Conservation (phyloP, 2,329 filamentous ascomycete species). For the Colletotrichum lini region DNA sequence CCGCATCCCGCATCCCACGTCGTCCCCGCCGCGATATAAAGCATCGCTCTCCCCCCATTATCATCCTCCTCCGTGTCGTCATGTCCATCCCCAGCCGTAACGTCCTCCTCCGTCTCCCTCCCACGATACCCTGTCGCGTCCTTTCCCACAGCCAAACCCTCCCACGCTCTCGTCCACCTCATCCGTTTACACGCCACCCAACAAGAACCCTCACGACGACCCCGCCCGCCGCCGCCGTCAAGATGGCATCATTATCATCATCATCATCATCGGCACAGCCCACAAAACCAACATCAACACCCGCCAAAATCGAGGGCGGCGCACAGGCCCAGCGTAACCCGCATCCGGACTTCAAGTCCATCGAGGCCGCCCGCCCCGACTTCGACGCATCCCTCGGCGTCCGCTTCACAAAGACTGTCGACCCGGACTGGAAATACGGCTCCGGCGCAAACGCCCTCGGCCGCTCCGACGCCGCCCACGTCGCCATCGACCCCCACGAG, state of each 20-base stretch:
- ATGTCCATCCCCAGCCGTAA: neutral
- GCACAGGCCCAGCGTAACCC: constrained; percentile 69
- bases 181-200: neutral
- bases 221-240: constrained; percentile 2
- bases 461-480: constrained; percentile 75
- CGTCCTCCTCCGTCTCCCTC: constrained; percentile 6
- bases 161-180: neutral
- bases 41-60: neutral
- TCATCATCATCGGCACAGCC: too few species aligned
- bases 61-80: too few species aligned
- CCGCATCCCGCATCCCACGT: constrained; percentile 21
- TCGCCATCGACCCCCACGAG: constrained; percentile 86
- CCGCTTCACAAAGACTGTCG: constrained; percentile 73
- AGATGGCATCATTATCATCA: constrained; percentile 8
- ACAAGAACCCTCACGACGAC: neutral
- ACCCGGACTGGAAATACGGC: constrained; percentile 77
- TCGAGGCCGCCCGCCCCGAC: constrained; percentile 75
- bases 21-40: constrained; percentile 25
- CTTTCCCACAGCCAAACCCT: neutral
- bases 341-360: constrained; percentile 81
- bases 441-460: constrained; percentile 70
- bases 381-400: constrained; percentile 67
- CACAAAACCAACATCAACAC: neutral
- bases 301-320: constrained; percentile 24
- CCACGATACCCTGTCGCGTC: constrained; percentile 19